Evolutionary conservation across 2,329 filamentous ascomycete genomes (phyloP).

Genomic region (Triangularia setosa): DNA sequence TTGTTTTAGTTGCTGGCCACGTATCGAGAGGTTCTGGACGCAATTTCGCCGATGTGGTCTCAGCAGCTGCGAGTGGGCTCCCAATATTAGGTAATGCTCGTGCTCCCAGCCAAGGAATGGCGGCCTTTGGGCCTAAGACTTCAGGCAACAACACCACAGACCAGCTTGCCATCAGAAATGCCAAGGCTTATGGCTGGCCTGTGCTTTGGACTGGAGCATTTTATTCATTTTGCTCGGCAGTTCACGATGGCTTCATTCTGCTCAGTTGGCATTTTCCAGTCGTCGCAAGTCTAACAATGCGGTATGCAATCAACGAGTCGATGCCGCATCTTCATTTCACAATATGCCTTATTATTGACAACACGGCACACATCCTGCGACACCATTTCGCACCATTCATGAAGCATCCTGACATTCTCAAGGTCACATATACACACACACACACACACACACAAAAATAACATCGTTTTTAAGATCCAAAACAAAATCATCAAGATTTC

Average conservation of each 20-base stretch:
- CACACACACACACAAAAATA: too few relatives aligned
- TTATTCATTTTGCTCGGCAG: background rate
- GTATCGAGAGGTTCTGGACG: slow-evolving; percentile 23
- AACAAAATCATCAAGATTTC: background rate
- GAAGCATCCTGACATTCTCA: too few relatives aligned
- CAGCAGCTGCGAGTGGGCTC: slow-evolving; percentile 18
- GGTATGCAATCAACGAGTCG: too few relatives aligned
- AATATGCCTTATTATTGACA: too few relatives aligned
- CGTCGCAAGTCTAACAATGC: background rate
- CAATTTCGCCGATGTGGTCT: slow-evolving; percentile 31
- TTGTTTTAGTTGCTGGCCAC: slow-evolving; percentile 25
- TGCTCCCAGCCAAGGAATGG: slow-evolving; percentile 8
- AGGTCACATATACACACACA: background rate
- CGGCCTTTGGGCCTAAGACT: background rate
- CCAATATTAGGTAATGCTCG: slow-evolving; percentile 23
- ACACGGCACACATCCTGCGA: too few relatives aligned
- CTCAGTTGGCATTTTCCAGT: background rate
- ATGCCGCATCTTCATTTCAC: too few relatives aligned
- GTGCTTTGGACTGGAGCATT: background rate
- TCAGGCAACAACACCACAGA: background rate
- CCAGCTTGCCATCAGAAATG: background rate
- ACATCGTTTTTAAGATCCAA: too few relatives aligned
- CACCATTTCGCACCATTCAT: too few relatives aligned
- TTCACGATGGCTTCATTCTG: background rate
- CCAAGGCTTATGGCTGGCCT: background rate